Evolutionary conservation across 2,329 filamentous ascomycete genomes (phyloP), one percentile per base, ranked within the genome.

Genomic region (Sporothrix mexicana): DNA sequence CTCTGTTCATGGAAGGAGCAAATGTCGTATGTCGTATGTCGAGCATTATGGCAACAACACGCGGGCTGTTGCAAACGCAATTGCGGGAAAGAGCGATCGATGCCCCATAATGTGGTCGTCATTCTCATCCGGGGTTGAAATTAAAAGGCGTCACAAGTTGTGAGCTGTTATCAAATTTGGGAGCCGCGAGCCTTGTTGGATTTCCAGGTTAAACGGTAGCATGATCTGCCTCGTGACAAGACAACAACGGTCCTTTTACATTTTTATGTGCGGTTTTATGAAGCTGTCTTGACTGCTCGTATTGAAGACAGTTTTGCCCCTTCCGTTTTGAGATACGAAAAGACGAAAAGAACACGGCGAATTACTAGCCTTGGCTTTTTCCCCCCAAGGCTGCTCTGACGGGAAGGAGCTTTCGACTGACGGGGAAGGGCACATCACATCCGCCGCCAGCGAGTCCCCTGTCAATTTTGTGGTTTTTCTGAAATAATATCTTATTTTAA

Each of bases 311-410:
- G 30, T 36, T 66, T 66, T 66, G 43, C 62, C 62, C 47, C 47
- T 68, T 68, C 64, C 45, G 23, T 36, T 67, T 68, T 51, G 23
- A 36, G 64, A 51, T 53, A 68, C 66, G 25, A 68, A 55, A 25
- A 55, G 30, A 55, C 20, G 51, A 25, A 53, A 55, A 23, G 20
- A 67, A 67, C 23, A 51, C 43, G 47, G 66, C 23, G 9, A 13
- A 20, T 68, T 68, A 43, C n/a, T 25, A 10, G 43, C 9, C 62
- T 30, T 49, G 43, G 23, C 62, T 23, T 17, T 36, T 36, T 64
- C 13, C 59, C 59, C n/a, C n/a, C n/a, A n/a, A 30, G 62, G 61
- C 20, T 41, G 25, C 4, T 15, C 43, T 66, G 20, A 13, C 45
- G 23, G 64, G 64, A 68, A 66, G 43, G 62, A 66, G 62, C 20